These are phyloP conservation scores for Eucalyptus tenuipes DNA, from an alignment of 345 rosid genomes.

Conservation along the genomic window DNA sequence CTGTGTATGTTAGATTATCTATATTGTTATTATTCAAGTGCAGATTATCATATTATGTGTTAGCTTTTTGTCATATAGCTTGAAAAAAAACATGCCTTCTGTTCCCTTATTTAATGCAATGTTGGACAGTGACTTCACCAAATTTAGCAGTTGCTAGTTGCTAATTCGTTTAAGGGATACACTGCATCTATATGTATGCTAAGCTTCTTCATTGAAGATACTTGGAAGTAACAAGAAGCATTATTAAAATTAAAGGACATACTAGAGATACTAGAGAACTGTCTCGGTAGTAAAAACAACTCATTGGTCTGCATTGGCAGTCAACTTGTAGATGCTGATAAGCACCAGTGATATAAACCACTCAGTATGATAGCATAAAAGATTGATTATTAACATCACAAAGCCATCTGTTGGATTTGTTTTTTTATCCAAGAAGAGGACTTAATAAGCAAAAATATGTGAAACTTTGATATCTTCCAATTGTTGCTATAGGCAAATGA, in stretches of 20 bases:
- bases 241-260: neutral
- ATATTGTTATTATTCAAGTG: neutral
- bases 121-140: neutral
- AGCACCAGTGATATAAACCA: neutral
- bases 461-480: neutral
- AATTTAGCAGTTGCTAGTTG: neutral
- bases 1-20: neutral
- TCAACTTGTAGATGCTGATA: neutral
- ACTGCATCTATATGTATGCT: neutral
- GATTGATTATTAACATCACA: neutral
- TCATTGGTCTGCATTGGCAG: neutral
- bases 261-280: neutral
- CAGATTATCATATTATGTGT: neutral
- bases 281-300: neutral
- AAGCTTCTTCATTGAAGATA: neutral
- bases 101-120: neutral
- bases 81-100: neutral
- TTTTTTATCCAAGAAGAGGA: neutral
- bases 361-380: neutral
- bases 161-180: neutral
- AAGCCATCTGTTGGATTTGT: neutral
- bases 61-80: neutral
- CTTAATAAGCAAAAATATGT: neutral
- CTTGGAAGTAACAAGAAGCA: neutral
- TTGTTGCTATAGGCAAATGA: slow-evolving; percentile 65